Base-by-base conservation (phyloP, 2,329 filamentous ascomycete species). In the Thelonectria olida region DNA sequence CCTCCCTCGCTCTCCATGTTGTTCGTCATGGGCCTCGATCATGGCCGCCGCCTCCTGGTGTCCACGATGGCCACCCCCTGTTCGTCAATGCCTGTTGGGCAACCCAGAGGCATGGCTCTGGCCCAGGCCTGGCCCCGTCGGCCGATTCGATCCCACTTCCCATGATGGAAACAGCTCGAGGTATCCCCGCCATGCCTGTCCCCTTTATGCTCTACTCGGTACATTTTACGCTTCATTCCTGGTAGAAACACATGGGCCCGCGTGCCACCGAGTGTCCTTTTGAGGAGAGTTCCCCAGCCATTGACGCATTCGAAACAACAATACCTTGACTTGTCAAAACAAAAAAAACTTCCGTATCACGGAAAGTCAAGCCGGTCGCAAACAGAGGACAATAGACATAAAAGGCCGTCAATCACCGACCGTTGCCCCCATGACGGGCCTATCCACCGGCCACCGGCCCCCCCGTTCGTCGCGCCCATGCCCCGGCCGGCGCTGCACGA, bases 101-200 rank as follows among this genome's bases (percentile, higher is more conserved):
- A 54, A 50, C 19, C 19, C 56, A 41, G 42, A 10, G 25, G 25
- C 36, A 23, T 52, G 55, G 48, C 41, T 52, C 23, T 28, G 20
- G 19, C 45, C 28, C 20, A 22, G 19, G 41, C 34, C 48, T n/a
- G 28, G 48, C 28, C 28, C 48, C 15, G 54, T 51, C 41, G 48
- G 22, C 39, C 51, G 51, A 60, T 55, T 55, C 45, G 51, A 55
- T 53, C n/a, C 55, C 48, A 49, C 49, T 15, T 57, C 19, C 36
- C 9, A 23, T 25, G 20, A 15, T 45, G 7, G 22, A 15, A 51
- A 52, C 39, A 25, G 41, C 36, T 28, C 48, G n/a, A 58, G 27
- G 34, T n/a, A 54, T 44, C 48, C 54, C 31, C 28, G 48, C 41
- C 28, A 31, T 52, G 47, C 28, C 22, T 34, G 27, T 44, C 41